Evolutionary conservation across 1,284 basidiomycete species (phyloP).

Genomic region (Vanrija sp.): DNA sequence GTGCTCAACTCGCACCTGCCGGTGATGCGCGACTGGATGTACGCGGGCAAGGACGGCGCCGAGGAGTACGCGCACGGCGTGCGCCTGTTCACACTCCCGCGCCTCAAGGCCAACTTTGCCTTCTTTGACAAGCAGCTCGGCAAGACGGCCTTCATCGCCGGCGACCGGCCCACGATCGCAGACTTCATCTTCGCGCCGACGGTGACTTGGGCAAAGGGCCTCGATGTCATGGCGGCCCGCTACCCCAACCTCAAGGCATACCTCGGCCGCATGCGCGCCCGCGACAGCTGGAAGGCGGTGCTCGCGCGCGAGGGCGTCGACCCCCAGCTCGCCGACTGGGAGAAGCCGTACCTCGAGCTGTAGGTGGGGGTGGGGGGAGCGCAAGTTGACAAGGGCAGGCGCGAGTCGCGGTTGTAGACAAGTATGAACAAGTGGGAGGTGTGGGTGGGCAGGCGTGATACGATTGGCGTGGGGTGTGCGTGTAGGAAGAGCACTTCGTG

Average conservation of each 20-base stretch:
- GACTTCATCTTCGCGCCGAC: slow-evolving; percentile 14
- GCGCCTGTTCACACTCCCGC: slow-evolving; percentile 8
- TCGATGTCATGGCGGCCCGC: slow-evolving; percentile 1
- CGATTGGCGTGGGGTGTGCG: too few relatives aligned
- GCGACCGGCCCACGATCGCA: slow-evolving; percentile 1
- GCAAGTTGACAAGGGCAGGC: too few relatives aligned
- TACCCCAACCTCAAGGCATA: slow-evolving; percentile 6
- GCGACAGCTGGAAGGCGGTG: slow-evolving; percentile 5
- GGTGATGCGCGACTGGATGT: slow-evolving; percentile 27
- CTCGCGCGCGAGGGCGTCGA: neutral
- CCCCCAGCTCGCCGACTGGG: slow-evolving; percentile 2
- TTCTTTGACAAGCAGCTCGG: slow-evolving; percentile 4
- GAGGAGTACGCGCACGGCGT: slow-evolving; percentile 6
- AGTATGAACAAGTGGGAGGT: too few relatives aligned
- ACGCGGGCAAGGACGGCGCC: slow-evolving; percentile 18
- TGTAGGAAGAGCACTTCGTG: too few relatives aligned
- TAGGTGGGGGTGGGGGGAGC: too few relatives aligned
- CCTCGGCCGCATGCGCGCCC: slow-evolving; percentile 6
- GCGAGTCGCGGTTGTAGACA: too few relatives aligned
- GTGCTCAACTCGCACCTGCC: slow-evolving; percentile 24
- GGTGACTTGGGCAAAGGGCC: slow-evolving; percentile 8
- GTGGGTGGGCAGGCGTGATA: too few relatives aligned
- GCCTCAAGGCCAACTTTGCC: slow-evolving; percentile 5
- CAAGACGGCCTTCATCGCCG: neutral
- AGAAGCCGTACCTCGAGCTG: slow-evolving; percentile 6